These are phyloP conservation scores for Cystobasidiaceae sp. DNA, from an alignment of 1,284 basidiomycete genomes.

Conservation along the genomic window DNA sequence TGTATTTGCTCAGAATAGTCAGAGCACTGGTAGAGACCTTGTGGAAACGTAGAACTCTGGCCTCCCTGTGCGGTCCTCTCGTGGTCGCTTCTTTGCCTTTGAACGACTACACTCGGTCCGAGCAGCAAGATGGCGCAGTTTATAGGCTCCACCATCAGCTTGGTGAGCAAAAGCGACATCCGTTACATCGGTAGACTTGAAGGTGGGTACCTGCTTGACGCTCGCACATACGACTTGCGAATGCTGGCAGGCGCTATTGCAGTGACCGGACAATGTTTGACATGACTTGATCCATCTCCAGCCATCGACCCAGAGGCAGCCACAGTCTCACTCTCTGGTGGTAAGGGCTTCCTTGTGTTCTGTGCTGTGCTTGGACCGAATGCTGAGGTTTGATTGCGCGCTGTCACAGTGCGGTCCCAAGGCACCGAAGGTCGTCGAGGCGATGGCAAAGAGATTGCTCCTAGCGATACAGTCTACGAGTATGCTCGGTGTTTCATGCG, in stretches of 20 bases:
- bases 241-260: no score
- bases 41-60: no score
- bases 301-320: conserved; percentile 43
- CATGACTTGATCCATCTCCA: not conserved
- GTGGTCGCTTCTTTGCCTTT: no score
- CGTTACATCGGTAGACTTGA: conserved; percentile 16
- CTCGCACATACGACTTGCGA: no score
- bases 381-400: no score
- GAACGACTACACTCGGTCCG: no score
- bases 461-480: conserved; percentile 43
- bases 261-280: not conserved
- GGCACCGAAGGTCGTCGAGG: conserved; percentile 43
- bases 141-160: conserved; percentile 39
- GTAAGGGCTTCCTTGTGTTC: no score
- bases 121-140: conserved; percentile 41
- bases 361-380: no score
- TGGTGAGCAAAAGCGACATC: conserved; percentile 41
- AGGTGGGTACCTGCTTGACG: conserved; percentile 15
- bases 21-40: no score
- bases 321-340: conserved; percentile 35
- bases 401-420: conserved; percentile 42
- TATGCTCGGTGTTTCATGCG: no score
- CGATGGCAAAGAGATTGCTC: conserved; percentile 40
- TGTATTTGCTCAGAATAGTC: no score
- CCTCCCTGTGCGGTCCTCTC: no score